These are phyloP conservation scores for Aspergillus egyptiacus DNA, from an alignment of 495 filamentous ascomycete species.

Conservation along the genomic window DNA sequence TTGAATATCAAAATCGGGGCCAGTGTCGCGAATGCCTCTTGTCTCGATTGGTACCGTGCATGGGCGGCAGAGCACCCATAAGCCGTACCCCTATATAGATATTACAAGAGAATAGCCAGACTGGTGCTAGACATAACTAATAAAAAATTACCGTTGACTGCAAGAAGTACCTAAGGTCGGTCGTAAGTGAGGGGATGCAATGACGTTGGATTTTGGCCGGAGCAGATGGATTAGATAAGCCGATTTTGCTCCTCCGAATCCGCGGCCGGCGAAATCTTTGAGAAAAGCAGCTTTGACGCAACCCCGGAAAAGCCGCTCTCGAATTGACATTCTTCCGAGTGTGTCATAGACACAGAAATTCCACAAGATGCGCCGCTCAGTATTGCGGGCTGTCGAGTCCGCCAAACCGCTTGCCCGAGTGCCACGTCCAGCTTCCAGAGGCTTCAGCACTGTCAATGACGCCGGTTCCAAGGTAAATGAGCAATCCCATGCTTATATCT, in stretches of 20 bases:
- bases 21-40: constrained; percentile 77
- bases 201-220: background rate
- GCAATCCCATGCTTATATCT: background rate
- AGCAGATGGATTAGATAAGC: constrained; percentile 25
- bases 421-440: constrained; percentile 38
- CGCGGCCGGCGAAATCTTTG: constrained; percentile 17
- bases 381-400: constrained; percentile 41
- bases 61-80: constrained; percentile 54
- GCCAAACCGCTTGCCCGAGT: constrained; percentile 35
- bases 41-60: constrained; percentile 74
- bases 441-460: constrained; percentile 38
- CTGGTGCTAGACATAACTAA: background rate
- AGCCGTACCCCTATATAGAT: background rate
- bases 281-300: constrained; percentile 12
- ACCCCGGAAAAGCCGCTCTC: constrained; percentile 9
- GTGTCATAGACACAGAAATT: background rate
- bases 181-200: background rate
- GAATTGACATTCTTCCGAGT: background rate
- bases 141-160: background rate
- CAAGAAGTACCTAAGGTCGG: background rate
- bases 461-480: constrained; percentile 33
- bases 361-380: constrained; percentile 39
- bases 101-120: background rate
- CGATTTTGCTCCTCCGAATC: constrained; percentile 15
- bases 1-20: constrained; percentile 78